Percentiles rank a stretch among this genome's conserved stretches.
phyloP scores from a whole-genome alignment of 2,329 filamentous ascomycete genomes.

The Daldinia sp. region DNA sequence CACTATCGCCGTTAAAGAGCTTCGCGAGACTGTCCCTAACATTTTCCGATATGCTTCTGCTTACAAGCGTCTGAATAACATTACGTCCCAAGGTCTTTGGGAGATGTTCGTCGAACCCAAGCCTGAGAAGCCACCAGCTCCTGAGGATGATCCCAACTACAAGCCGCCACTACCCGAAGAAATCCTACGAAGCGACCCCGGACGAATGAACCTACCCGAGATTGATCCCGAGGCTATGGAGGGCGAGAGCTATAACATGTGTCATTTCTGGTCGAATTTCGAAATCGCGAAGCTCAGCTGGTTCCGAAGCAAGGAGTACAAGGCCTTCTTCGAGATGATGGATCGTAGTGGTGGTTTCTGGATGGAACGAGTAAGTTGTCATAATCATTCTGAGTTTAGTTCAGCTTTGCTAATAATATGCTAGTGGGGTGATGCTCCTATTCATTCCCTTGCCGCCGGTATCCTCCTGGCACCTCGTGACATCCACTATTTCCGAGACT shows the following conservation, averaged over 20 bases:
- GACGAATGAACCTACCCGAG: conserved; percentile 73
- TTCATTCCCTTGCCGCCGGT: conserved; percentile 95
- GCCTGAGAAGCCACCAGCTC: conserved; percentile 65
- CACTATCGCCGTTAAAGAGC: conserved; percentile 97
- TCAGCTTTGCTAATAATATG: conserved; percentile 47
- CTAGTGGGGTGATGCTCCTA: conserved; percentile 97
- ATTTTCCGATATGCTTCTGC: conserved; percentile 99
- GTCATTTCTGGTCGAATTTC: conserved; percentile 99
- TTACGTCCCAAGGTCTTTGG: conserved; percentile 93
- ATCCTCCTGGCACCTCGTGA: conserved; percentile 81
- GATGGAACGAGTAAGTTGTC: conserved; percentile 84
- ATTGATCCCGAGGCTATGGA: conserved; percentile 96
- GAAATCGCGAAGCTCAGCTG: conserved; percentile 95
- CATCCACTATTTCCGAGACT: conserved; percentile 98
- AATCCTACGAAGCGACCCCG: conserved; percentile 78
- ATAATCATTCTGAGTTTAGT: conserved; percentile 1
- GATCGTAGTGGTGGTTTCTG: conserved; percentile 97
- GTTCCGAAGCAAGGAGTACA: conserved; percentile 97
- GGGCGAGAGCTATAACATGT: conserved; percentile 99
- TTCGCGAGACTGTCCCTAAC: conserved; percentile 97
- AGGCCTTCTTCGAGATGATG: conserved; percentile 99
- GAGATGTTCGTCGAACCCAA: conserved; percentile 93
- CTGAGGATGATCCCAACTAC: conserved; percentile 69
- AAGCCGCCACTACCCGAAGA: conserved; percentile 80
- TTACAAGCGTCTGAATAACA: conserved; percentile 91